Conservation (phyloP, 345 rosid species). For the Acer saccharum region DNA sequence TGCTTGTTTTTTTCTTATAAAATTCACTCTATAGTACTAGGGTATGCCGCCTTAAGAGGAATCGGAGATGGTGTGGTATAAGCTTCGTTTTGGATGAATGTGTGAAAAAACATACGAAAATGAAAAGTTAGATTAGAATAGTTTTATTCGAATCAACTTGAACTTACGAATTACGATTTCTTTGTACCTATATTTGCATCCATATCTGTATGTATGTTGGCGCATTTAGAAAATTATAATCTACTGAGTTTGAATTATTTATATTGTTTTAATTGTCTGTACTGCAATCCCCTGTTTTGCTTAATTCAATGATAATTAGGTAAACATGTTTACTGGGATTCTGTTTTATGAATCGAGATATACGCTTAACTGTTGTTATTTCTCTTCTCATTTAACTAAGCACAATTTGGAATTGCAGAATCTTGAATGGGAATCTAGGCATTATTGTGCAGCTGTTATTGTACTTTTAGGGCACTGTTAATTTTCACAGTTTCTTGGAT, state of each 20-base stretch:
- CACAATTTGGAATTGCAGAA: background rate
- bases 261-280: background rate
- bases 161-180: no score
- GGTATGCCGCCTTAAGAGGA: background rate
- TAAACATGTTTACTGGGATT: background rate
- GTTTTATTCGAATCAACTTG: background rate
- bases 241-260: background rate
- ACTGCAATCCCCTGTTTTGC: background rate
- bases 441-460: no score
- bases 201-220: background rate
- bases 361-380: background rate
- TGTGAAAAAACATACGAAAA: constrained; percentile 3
- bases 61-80: background rate
- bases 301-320: background rate
- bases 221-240: no score
- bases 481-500: background rate
- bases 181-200: background rate
- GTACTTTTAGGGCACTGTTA: background rate
- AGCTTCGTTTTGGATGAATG: constrained; percentile 17
- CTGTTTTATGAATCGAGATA: background rate
- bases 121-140: background rate
- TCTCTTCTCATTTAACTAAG: background rate
- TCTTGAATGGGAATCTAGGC: background rate
- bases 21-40: background rate
- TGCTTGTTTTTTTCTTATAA: background rate